Base-by-base conservation (phyloP, 169 alveolate genomes). In the Eimeria praecox region DNA sequence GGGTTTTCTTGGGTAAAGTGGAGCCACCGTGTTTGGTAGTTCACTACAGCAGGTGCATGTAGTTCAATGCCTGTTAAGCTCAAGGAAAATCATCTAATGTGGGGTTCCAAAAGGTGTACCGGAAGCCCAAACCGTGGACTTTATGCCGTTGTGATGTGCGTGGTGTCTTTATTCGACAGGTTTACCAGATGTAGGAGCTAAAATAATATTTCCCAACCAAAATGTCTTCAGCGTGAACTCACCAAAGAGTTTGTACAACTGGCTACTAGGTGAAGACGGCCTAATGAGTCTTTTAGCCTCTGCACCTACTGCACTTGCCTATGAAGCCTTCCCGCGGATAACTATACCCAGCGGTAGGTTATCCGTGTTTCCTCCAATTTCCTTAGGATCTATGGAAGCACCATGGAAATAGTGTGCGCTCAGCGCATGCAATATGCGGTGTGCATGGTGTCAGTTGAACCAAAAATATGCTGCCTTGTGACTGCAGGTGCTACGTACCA, bases 211-310 rank as follows among this genome's bases (percentile, higher is more conserved):
- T 27, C 90, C 90, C 1, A n/a, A 24, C 56, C 90, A 80, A 69
- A 66, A 80, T n/a, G 49, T 80, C 40, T 49, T 80, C 30, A 49
- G 90, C 66, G 64, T 80, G 40, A 49, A 33, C 40, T 46, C 90
- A 40, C 40, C 90, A 1, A 42, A 52, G 52, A n/a, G 30, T 33
- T 69, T 80, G 30, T 80, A 80, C 46, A 80, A 69, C 64, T 80
- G 90, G 90, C 90, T 80, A 44, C 24, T 22, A 10, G 59, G 49
- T 46, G 90, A 80, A 5, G 42, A 49, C 44, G 90, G 90, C 2
- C 44, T 80, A 44, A 80, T 80, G 90, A 33, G 85, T 6, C 54
- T 75, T 38, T 75, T 75, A 75, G 85, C 85, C 33, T 22, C 85
- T 22, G 24, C 85, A 16, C 77, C 90, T 46, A 38, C 35, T 42